Evolutionary conservation across 768 basidiomycete genomes (phyloP).

Genomic region (Auriculariales sp.): DNA sequence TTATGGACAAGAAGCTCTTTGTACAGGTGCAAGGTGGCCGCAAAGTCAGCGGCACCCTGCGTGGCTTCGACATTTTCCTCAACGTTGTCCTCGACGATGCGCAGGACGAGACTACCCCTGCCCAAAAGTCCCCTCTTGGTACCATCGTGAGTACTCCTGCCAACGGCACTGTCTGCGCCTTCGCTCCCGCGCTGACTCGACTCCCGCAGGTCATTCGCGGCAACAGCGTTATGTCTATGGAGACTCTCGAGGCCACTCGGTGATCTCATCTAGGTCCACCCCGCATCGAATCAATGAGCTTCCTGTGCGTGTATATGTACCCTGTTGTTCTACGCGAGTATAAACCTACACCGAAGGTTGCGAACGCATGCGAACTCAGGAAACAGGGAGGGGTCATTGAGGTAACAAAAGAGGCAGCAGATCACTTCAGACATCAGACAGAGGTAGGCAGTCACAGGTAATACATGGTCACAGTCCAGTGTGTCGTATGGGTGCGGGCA

Average conservation of each 20-base stretch:
- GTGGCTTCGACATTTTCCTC: conserved; percentile 97
- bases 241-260: conserved; percentile 57
- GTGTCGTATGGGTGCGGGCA: too few relatives aligned
- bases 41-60: conserved; percentile 86
- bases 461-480: too few relatives aligned
- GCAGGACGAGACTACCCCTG: conserved; percentile 77
- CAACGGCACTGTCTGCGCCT: neutral
- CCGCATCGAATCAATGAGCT: too few relatives aligned
- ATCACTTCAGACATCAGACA: too few relatives aligned
- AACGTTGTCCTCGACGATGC: conserved; percentile 97
- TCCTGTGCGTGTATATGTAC: neutral
- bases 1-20: conserved; percentile 98
- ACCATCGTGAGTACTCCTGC: conserved; percentile 56
- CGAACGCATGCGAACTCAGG: too few relatives aligned
- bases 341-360: too few relatives aligned
- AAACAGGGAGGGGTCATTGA: too few relatives aligned
- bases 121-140: conserved; percentile 81
- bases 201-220: conserved; percentile 76
- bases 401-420: too few relatives aligned
- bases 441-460: too few relatives aligned
- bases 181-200: conserved; percentile 5
- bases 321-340: too few relatives aligned
- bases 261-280: too few relatives aligned
- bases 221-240: conserved; percentile 94
- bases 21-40: conserved; percentile 88